Conservation (phyloP, 2,329 filamentous ascomycete genomes). For the Talaromyces sp. region DNA sequence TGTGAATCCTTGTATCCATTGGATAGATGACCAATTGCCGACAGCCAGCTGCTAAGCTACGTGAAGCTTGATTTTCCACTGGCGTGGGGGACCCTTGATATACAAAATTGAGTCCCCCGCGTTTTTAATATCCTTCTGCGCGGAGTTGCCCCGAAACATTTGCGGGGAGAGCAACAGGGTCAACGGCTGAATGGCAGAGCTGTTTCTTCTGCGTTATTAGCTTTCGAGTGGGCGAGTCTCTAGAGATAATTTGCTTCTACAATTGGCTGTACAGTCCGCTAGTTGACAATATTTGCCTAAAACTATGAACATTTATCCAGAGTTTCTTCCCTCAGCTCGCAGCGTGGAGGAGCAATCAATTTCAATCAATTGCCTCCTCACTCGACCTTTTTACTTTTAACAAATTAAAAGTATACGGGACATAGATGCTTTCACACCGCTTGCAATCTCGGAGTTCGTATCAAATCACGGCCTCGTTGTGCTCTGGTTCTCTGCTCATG, state of each 20-base stretch:
- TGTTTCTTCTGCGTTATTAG: too few relatives aligned
- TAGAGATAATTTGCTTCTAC: conserved; percentile 12
- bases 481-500: not conserved
- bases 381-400: too few relatives aligned
- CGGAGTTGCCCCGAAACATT: not conserved
- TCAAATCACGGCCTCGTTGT: not conserved
- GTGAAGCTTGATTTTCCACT: not conserved
- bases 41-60: too few relatives aligned
- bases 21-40: too few relatives aligned
- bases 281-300: not conserved
- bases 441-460: not conserved
- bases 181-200: too few relatives aligned
- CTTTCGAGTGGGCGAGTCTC: not conserved
- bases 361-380: not conserved
- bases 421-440: too few relatives aligned
- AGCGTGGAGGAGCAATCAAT: not conserved
- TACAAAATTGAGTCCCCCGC: conserved; percentile 26
- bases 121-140: conserved; percentile 15
- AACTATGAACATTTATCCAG: not conserved
- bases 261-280: conserved; percentile 17
- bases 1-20: too few relatives aligned
- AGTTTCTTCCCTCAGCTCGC: not conserved
- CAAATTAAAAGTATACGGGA: too few relatives aligned
- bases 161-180: not conserved
- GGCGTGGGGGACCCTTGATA: not conserved